Percentiles rank a stretch among this genome's conserved stretches.
phyloP scores from a whole-genome alignment of 2,329 filamentous ascomycete species.

The Corniculantispora saksenae region DNA sequence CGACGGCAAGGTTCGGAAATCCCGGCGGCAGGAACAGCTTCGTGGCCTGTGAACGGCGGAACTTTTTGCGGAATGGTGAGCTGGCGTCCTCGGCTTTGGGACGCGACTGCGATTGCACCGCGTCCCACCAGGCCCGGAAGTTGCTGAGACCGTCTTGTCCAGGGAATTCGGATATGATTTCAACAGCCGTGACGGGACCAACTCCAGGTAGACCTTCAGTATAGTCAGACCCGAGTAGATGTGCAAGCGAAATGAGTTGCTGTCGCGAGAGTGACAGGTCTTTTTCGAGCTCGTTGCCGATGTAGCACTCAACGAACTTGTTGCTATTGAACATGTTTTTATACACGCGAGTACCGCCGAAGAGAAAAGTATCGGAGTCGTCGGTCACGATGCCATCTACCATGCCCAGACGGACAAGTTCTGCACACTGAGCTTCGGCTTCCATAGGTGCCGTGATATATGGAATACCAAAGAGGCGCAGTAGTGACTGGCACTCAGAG shows the following conservation, averaged over 20 bases:
- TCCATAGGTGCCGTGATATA: slow-evolving; percentile 99
- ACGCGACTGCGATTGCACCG: slow-evolving; percentile 69
- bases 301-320: slow-evolving; percentile 96
- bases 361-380: slow-evolving; percentile 94
- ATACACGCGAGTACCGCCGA: slow-evolving; percentile 93
- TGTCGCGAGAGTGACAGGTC: slow-evolving; percentile 86
- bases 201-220: slow-evolving; percentile 89
- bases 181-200: slow-evolving; percentile 90
- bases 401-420: slow-evolving; percentile 80
- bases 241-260: slow-evolving; percentile 85
- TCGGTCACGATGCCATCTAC: slow-evolving; percentile 98
- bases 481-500: slow-evolving; percentile 86
- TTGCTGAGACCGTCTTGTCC: slow-evolving; percentile 60
- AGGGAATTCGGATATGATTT: slow-evolving; percentile 89
- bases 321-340: slow-evolving; percentile 99
- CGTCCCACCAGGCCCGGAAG: slow-evolving; percentile 86
- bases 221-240: slow-evolving; percentile 91
- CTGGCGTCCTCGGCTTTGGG: slow-evolving; percentile 61
- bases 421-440: slow-evolving; percentile 95
- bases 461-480: slow-evolving; percentile 87
- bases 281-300: slow-evolving; percentile 78
- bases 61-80: slow-evolving; percentile 78
- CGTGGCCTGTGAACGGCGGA: slow-evolving; percentile 73
- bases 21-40: slow-evolving; percentile 82
- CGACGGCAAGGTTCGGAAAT: slow-evolving; percentile 79